A percentile compares a stretch with the other conserved stretches of the same genome.
phyloP scores from a whole-genome alignment of 129 eudicot genomes.

The Lactuca sativa region DNA sequence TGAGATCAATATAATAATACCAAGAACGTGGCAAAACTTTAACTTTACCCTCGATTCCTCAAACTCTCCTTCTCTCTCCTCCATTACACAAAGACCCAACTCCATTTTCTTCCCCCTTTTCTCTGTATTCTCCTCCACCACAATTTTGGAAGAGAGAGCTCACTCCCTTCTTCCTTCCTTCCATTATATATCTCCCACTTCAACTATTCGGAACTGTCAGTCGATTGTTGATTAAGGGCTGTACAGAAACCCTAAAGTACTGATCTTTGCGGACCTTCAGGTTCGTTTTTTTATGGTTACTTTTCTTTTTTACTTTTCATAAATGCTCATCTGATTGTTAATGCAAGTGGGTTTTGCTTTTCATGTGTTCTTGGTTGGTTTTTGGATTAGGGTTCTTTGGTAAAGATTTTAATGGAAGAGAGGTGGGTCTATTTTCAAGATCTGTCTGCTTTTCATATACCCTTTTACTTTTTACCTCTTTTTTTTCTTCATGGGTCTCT shows the following conservation, averaged over 20 bases:
- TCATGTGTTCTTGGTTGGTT: conserved; percentile 3
- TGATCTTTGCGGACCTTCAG: conserved; percentile 54
- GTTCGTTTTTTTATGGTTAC: conserved; percentile 36
- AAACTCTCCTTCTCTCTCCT: conserved; percentile 30
- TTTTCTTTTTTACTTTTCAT: conserved; percentile 4
- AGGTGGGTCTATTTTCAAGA: conserved; percentile 59
- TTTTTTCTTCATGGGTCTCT: conserved; percentile 35
- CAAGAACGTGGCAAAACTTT: conserved; percentile 64
- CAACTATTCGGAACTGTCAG: neutral
- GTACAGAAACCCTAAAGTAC: conserved; percentile 43
- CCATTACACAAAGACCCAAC: conserved; percentile 42
- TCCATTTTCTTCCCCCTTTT: conserved; percentile 23
- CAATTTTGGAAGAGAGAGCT: conserved; percentile 30
- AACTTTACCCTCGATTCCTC: conserved; percentile 47
- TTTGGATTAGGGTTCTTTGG: conserved; percentile 50
- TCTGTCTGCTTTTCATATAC: conserved; percentile 60
- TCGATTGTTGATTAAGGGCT: conserved; percentile 16
- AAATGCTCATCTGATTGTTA: too few relatives aligned
- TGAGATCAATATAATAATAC: conserved; percentile 35
- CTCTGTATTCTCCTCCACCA: conserved; percentile 36
- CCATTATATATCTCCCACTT: conserved; percentile 5
- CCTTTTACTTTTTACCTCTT: conserved; percentile 39
- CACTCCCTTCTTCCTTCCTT: conserved; percentile 18
- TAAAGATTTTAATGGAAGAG: conserved; percentile 52
- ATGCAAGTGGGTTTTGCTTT: too few relatives aligned